A percentile compares a stretch with the other conserved stretches of the same genome.
Conservation (phyloP, 139 green algal species). For the Tetradesmus obliquus region DNA sequence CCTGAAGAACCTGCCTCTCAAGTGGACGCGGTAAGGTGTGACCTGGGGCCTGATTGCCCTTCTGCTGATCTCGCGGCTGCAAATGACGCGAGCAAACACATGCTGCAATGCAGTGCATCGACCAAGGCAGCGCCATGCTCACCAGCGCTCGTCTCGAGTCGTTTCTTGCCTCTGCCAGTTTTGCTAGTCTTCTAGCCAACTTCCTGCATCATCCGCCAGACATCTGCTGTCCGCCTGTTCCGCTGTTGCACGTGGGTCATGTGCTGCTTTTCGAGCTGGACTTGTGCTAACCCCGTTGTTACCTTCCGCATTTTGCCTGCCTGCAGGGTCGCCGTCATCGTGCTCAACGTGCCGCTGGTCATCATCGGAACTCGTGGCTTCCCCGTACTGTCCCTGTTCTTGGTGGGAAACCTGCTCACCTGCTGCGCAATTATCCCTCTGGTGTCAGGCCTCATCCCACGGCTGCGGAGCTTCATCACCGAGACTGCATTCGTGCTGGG, state of each 20-base stretch:
- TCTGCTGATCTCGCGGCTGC: neutral
- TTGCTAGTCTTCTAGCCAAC: too few relatives aligned
- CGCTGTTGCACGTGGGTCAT: neutral
- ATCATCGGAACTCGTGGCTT: conserved; percentile 59
- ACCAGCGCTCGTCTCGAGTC: too few relatives aligned
- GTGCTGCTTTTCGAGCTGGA: neutral
- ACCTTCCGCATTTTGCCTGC: too few relatives aligned
- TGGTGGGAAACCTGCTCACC: conserved; percentile 86
- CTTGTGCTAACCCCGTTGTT: neutral
- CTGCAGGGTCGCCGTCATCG: conserved; percentile 69
- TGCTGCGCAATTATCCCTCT: conserved; percentile 75
- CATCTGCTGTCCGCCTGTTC: neutral
- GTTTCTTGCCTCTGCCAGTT: too few relatives aligned
- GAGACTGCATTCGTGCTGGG: conserved; percentile 39
- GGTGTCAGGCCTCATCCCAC: conserved; percentile 41
- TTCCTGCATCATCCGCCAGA: neutral
- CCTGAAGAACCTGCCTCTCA: conserved; percentile 44
- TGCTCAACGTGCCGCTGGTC: conserved; percentile 83
- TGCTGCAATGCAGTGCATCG: too few relatives aligned
- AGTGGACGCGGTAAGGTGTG: conserved; percentile 30
- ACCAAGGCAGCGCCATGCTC: too few relatives aligned
- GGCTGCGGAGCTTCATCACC: conserved; percentile 39
- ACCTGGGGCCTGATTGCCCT: neutral
- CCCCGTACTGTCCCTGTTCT: conserved; percentile 81
- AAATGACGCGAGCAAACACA: too few relatives aligned